A percentile compares a stretch with the other conserved stretches of the same genome.
Conservation (phyloP, 176 grass and related monocot species). For the Oryza nivara region DNA sequence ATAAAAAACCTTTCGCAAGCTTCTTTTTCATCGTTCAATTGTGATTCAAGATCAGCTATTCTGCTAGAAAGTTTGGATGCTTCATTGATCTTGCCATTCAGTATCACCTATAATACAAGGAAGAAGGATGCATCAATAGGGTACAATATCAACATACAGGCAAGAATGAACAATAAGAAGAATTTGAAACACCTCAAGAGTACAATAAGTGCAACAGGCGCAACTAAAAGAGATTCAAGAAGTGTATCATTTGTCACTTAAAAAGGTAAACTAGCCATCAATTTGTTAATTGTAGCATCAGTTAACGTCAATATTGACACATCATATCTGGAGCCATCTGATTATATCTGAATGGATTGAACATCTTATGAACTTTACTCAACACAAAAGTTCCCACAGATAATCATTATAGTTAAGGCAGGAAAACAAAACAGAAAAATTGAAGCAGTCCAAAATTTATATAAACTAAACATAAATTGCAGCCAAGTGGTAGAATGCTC, state of each 20-base stretch:
- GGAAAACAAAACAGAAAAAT: background rate
- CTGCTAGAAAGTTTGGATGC: slow-evolving; percentile 57
- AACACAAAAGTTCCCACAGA: background rate
- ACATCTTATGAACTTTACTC: slow-evolving; percentile 26
- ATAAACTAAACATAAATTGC: slow-evolving; percentile 33
- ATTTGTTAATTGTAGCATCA: background rate
- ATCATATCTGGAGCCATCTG: background rate
- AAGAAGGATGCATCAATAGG: slow-evolving; percentile 34
- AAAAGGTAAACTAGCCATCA: background rate
- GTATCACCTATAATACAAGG: slow-evolving; percentile 40
- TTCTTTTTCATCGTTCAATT: slow-evolving; percentile 66
- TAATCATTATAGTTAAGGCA: slow-evolving; percentile 9
- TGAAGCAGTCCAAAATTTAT: background rate
- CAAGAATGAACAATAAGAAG: background rate
- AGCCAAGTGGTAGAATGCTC: background rate
- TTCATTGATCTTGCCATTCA: slow-evolving; percentile 70
- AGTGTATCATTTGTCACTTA: background rate
- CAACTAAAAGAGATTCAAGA: background rate
- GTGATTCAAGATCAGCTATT: slow-evolving; percentile 70
- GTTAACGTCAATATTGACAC: slow-evolving; percentile 12
- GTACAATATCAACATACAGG: slow-evolving; percentile 27
- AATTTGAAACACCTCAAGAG: background rate
- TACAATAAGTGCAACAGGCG: background rate
- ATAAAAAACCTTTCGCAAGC: slow-evolving; percentile 64
- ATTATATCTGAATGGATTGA: slow-evolving; percentile 12